Evolutionary conservation across 1,284 basidiomycete species (phyloP).

Genomic region (Hymenochaete sp.): DNA sequence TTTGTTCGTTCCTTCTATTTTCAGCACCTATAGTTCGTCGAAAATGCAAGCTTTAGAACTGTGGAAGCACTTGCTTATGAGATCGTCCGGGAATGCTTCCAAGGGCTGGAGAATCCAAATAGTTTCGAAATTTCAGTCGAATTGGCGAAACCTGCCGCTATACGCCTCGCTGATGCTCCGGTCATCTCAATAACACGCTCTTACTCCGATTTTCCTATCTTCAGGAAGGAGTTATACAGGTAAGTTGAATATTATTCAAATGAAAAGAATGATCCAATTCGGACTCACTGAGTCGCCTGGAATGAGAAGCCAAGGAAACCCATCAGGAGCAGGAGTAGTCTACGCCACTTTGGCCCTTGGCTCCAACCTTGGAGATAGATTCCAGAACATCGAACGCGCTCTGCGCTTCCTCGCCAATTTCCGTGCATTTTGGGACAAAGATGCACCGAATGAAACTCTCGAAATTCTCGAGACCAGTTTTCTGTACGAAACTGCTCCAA

Average conservation of each 20-base stretch:
- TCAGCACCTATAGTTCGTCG: slow-evolving; percentile 12
- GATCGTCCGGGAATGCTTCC: slow-evolving; percentile 8
- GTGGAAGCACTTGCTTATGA: slow-evolving; percentile 12
- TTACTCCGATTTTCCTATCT: slow-evolving; percentile 9
- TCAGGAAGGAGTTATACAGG: not conserved
- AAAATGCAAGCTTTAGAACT: slow-evolving; percentile 8
- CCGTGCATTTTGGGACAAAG: slow-evolving; percentile 6
- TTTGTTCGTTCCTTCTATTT: not conserved
- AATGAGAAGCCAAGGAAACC: not conserved
- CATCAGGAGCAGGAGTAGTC: not conserved
- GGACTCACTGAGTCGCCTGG: too few relatives aligned
- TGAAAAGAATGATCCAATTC: not conserved
- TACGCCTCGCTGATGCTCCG: slow-evolving; percentile 11
- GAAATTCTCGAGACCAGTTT: slow-evolving; percentile 75
- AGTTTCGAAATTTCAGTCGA: slow-evolving; percentile 4
- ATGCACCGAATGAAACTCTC: slow-evolving; percentile 30
- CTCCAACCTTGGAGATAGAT: slow-evolving; percentile 85
- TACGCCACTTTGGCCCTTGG: slow-evolving; percentile 75
- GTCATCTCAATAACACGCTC: slow-evolving; percentile 13
- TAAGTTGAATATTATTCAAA: not conserved
- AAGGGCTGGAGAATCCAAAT: slow-evolving; percentile 7
- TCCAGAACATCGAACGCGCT: slow-evolving; percentile 76
- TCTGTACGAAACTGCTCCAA: slow-evolving; percentile 89
- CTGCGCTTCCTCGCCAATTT: slow-evolving; percentile 45
- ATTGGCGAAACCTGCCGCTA: slow-evolving; percentile 13